A percentile compares a stretch with the other conserved stretches of the same genome.
Conservation (phyloP, 2,329 filamentous ascomycete species). For the Cladosporium sp. region DNA sequence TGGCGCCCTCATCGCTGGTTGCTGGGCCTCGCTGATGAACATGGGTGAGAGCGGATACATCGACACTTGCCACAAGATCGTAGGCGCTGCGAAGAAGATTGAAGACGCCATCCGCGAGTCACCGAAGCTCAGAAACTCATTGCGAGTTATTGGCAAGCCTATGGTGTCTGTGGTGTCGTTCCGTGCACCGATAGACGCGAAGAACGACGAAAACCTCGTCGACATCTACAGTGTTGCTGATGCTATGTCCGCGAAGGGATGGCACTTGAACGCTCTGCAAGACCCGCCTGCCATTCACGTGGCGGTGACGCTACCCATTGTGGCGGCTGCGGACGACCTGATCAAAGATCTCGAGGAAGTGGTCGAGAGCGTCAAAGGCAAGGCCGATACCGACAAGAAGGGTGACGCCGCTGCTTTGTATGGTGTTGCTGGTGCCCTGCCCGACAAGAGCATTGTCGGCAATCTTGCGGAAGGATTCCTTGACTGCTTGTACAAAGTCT, state of each 20-base stretch:
- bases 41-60: constrained; percentile 87
- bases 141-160: constrained; percentile 78
- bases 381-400: constrained; percentile 56
- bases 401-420: constrained; percentile 87
- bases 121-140: constrained; percentile 64
- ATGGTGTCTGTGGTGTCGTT: constrained; percentile 90
- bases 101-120: constrained; percentile 67
- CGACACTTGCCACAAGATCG: constrained; percentile 79
- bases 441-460: constrained; percentile 91
- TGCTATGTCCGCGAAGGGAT: constrained; percentile 75
- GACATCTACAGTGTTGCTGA: constrained; percentile 95
- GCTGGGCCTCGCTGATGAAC: constrained; percentile 88
- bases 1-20: constrained; percentile 89
- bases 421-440: constrained; percentile 88
- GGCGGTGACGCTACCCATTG: constrained; percentile 84
- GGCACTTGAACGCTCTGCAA: constrained; percentile 95
- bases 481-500: constrained; percentile 45
- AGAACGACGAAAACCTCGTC: constrained; percentile 52
- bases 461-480: constrained; percentile 87
- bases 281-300: constrained; percentile 88
- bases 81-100: constrained; percentile 80
- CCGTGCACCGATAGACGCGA: constrained; percentile 45
- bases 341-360: constrained; percentile 63
- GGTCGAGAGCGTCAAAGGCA: constrained; percentile 70
- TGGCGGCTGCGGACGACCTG: constrained; percentile 74